Evolutionary conservation across 768 basidiomycete species (phyloP).

Genomic region (Xerocomellus chrysenteron): DNA sequence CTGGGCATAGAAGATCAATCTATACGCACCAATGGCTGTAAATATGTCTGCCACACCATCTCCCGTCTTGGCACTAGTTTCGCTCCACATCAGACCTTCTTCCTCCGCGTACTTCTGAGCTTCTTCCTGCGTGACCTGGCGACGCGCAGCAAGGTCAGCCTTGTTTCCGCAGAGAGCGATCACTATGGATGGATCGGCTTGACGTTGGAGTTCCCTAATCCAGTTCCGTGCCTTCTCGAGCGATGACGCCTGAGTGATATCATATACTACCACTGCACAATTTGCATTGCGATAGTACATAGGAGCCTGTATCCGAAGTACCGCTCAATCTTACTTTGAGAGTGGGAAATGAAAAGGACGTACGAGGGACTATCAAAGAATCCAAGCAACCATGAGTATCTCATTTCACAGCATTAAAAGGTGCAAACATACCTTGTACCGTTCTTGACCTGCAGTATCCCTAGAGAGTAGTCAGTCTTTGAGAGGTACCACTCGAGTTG

Average conservation of each 20-base stretch:
- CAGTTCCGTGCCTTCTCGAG: conserved; percentile 94
- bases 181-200: conserved; percentile 95
- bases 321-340: not conserved
- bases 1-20: not conserved
- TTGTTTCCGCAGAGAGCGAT: conserved; percentile 98
- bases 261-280: conserved; percentile 93
- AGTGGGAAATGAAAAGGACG: conserved; percentile 20
- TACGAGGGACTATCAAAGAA: conserved; percentile 43
- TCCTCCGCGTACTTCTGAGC: conserved; percentile 91
- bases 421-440: conserved; percentile 69
- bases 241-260: conserved; percentile 90
- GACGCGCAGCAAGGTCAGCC: conserved; percentile 77
- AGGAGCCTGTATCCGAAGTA: conserved; percentile 57
- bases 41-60: conserved; percentile 87
- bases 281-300: conserved; percentile 98
- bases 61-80: conserved; percentile 88
- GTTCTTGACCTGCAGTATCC: conserved; percentile 96
- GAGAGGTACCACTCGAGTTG: not conserved
- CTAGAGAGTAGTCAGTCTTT: conserved; percentile 37
- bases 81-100: conserved; percentile 90
- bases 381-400: not conserved
- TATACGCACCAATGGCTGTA: conserved; percentile 72
- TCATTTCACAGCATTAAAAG: not conserved
- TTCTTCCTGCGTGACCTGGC: conserved; percentile 84
- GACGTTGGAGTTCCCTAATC: conserved; percentile 95